Evolutionary conservation across 2,329 filamentous ascomycete genomes (phyloP), one percentile per base, ranked within the genome.

Genomic region (Sclerotinia glacialis): DNA sequence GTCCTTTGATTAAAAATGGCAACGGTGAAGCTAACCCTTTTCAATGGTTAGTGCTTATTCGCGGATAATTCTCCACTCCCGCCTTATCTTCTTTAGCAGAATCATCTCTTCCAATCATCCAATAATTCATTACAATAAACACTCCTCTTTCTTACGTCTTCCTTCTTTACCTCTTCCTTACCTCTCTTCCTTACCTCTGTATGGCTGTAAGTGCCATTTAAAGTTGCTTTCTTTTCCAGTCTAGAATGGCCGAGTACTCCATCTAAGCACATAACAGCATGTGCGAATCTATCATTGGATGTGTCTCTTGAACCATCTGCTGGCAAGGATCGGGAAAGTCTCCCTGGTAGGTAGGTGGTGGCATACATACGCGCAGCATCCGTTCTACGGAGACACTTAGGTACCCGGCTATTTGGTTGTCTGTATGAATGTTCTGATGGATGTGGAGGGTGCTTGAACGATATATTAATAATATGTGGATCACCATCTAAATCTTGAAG

Each of bases 201-300:
- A n/a, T 34, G 26, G 26, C n/a, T 21, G 21, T 23, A 47, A 34
- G n/a, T n/a, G 34, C 5, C 12, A 47, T 28, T 47, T 59, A 47
- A 16, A 23, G 12, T 34, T 59, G 12, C 21, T 18, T 28, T 16
- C 18, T 28, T 59, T 34, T 18, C 28, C 3, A 21, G 18, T 59
- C 42, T 49, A 49, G 58, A 49, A 61, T 49, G 58, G 31, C 44
- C 58, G 44, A 61, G 46, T 49, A 61, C 58, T 49, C 58, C 58
- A 61, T 61, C 5, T 26, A 2, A 37, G 58, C 44, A 61, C 58
- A 61, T 40, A 8, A 49, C 6, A 50, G 58, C 44, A 61, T 61
- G 58, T 50, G 58, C 58, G 49, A 37, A 61, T 47, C 31, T 61
- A 26, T 47, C 28, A 60, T 47, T 50, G 58, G 58, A 37, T n/a